Evolutionary conservation across 164 flowering plant species (phyloP).

Genomic region (Protea cynaroides): DNA sequence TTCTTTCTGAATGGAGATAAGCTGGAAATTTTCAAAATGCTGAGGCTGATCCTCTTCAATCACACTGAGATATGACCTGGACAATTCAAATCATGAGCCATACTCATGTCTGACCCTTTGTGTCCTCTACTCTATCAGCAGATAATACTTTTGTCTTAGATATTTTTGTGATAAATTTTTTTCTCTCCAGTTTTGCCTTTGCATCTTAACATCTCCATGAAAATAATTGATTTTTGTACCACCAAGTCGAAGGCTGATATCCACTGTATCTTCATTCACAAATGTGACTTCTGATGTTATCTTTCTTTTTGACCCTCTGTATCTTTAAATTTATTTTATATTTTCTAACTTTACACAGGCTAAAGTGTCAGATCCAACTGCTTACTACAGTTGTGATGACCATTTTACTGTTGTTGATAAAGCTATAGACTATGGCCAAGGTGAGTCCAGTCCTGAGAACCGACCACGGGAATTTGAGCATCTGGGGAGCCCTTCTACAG

Average conservation of each 20-base stretch:
- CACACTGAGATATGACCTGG: no score
- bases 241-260: neutral
- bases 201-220: no score
- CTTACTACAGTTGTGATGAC: slow-evolving; percentile 64
- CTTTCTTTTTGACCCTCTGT: neutral
- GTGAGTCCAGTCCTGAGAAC: slow-evolving; percentile 13
- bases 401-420: slow-evolving; percentile 33
- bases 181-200: no score
- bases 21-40: no score
- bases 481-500: slow-evolving; percentile 8
- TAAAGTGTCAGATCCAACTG: slow-evolving; percentile 38
- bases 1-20: no score
- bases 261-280: neutral
- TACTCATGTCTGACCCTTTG: no score
- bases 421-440: slow-evolving; percentile 23
- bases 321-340: neutral
- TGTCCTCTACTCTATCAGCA: no score
- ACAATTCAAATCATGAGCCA: no score
- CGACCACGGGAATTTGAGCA: slow-evolving; percentile 11
- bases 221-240: neutral
- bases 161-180: no score
- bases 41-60: no score
- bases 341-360: slow-evolving; percentile 29
- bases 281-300: neutral
- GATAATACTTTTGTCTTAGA: no score